A percentile compares a stretch with the other conserved stretches of the same genome.
phyloP scores from a whole-genome alignment of 164 flowering plant species.

The Sextonia rubra region DNA sequence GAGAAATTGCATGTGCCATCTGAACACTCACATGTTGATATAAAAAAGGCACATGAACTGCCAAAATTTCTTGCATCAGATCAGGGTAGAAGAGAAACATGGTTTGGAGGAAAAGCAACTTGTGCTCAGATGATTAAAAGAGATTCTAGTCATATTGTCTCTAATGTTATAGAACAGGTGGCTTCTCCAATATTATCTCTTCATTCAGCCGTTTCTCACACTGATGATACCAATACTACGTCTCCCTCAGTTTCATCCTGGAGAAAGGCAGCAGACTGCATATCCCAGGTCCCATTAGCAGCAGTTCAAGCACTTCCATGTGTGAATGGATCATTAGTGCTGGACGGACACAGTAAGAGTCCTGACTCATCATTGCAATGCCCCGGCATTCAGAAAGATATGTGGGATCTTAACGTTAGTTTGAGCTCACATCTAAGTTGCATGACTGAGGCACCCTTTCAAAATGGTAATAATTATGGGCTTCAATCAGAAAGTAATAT shows the following conservation, averaged over 20 bases:
- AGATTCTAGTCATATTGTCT: slow-evolving; percentile 11
- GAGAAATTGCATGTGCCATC: slow-evolving; percentile 16
- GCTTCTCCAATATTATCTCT: slow-evolving; percentile 13
- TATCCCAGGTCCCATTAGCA: slow-evolving; percentile 18
- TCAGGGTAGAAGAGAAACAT: slow-evolving; percentile 19
- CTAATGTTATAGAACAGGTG: slow-evolving; percentile 2
- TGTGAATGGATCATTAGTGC: slow-evolving; percentile 8
- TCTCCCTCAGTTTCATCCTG: slow-evolving; percentile 25
- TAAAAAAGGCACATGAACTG: slow-evolving; percentile 20
- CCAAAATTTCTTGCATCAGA: slow-evolving; percentile 18
- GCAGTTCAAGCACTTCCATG: slow-evolving; percentile 23
- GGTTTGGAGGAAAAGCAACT: slow-evolving; percentile 22
- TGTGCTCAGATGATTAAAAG: slow-evolving; percentile 36
- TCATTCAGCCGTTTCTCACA: slow-evolving; percentile 13
- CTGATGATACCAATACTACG: slow-evolving; percentile 15
- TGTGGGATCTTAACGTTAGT: slow-evolving; percentile 13
- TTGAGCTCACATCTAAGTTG: slow-evolving; percentile 16
- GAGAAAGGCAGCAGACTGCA: slow-evolving; percentile 18
- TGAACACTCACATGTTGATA: slow-evolving; percentile 23
- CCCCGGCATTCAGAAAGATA: slow-evolving; percentile 11
- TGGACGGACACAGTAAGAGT: slow-evolving; percentile 8
- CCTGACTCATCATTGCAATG: slow-evolving; percentile 11
- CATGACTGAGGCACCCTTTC: slow-evolving; percentile 14
- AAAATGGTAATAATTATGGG: slow-evolving; percentile 18
- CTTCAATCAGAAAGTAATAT: slow-evolving; percentile 20